Base-by-base conservation (phyloP, 805 yeast genomes). In the Nakazawaea peltata region DNA sequence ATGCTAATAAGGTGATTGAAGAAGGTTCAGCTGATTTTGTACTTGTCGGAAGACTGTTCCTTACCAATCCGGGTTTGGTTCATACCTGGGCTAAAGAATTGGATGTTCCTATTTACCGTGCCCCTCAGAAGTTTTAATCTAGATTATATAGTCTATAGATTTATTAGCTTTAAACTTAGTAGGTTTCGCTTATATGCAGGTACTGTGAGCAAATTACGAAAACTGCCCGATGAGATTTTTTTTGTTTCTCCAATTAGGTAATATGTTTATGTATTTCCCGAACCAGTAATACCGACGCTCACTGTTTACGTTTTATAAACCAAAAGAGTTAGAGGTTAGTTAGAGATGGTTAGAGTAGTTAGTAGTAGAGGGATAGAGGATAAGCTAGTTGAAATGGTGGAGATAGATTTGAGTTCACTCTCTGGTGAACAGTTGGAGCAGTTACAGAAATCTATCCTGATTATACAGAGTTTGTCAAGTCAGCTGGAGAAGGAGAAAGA, bases 31-130 rank as follows among this genome's bases (percentile, higher is more conserved):
- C 67, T 32, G 83, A 77, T 49, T 39, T 72, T 18, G 62, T 66
- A 7, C 46, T 71, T 9, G 59, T 63, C 28, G 83, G 75, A 1
- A 46, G 59, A 13, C 58, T 50, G 2, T 71, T 70, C 43, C 50
- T 74, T 41, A 61, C 56, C 40, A 59, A 68, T 42, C 77, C 80
- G 3, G 69, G 66, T n/a, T 57, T 70, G 26, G 71, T 60, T 5
- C 63, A 66, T 53, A 45, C 50, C 5, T 68, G 71, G 61, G 82
- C 81, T 2, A 66, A 67, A 28, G 62, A 69, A 26, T 54, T 72
- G 30, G 67, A 56, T 3, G 64, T 71, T 19, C 44, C 55, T 33
- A 42, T 68, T 4, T 51, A 63, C 39, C 59, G 62, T 44, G 55
- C 71, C 1, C 43, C 40, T 30, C 59, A 59, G 28, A 55, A 56